phyloP scores from a whole-genome alignment of 768 basidiomycete species.

The Kwoniella bestiolae region DNA sequence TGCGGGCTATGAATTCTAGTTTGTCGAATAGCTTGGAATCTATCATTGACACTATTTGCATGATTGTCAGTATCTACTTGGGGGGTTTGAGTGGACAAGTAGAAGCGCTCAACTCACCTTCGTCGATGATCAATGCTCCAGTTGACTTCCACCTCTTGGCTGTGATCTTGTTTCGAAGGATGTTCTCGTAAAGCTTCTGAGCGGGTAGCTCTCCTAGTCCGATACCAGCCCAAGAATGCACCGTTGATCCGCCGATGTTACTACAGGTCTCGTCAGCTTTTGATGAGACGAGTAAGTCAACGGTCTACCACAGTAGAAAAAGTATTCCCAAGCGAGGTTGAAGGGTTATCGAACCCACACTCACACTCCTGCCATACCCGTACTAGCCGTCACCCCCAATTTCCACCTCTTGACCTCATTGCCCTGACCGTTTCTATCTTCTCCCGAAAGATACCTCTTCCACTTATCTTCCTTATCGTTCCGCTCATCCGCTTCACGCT shows the following conservation, averaged over 20 bases:
- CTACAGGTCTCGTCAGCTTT: constrained; percentile 15
- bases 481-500: constrained; percentile 13
- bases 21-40: constrained; percentile 56
- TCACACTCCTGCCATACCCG: constrained; percentile 74
- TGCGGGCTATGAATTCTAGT: constrained; percentile 53
- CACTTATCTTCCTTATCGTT: constrained; percentile 9
- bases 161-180: constrained; percentile 27
- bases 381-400: constrained; percentile 78
- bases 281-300: no score
- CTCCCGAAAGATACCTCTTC: constrained; percentile 5
- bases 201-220: constrained; percentile 35
- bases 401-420: constrained; percentile 30
- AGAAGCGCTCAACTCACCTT: constrained; percentile 36
- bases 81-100: not conserved
- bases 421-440: not conserved
- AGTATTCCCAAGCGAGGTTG: no score
- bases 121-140: constrained; percentile 53
- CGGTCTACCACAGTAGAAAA: no score
- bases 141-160: constrained; percentile 41
- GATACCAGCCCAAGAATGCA: constrained; percentile 50
- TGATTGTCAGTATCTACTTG: not conserved
- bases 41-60: constrained; percentile 56
- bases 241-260: constrained; percentile 45
- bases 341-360: no score
- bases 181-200: constrained; percentile 27